Evolutionary conservation across 2,329 filamentous ascomycete genomes (phyloP).

Genomic region (Cladosporium sp.): DNA sequence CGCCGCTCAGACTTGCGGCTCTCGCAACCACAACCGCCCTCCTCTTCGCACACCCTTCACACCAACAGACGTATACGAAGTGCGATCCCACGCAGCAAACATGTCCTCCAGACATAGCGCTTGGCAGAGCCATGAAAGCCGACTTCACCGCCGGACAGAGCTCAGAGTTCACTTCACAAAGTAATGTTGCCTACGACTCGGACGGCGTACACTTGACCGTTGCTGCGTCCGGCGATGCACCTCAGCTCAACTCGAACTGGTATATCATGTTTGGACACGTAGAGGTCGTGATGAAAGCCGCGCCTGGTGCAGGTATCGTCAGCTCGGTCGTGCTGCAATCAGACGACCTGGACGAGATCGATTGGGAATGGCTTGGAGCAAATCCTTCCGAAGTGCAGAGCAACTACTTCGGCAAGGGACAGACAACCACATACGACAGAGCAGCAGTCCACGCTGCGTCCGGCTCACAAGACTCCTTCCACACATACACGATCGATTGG

Average conservation of each 20-base stretch:
- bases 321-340: slow-evolving; percentile 89
- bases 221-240: slow-evolving; percentile 71
- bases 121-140: slow-evolving; percentile 76
- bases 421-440: slow-evolving; percentile 79
- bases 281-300: slow-evolving; percentile 78
- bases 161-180: slow-evolving; percentile 69
- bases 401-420: slow-evolving; percentile 95
- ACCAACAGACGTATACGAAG: slow-evolving; percentile 51
- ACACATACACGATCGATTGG: slow-evolving; percentile 92
- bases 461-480: slow-evolving; percentile 68
- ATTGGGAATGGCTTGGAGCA: slow-evolving; percentile 91
- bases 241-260: slow-evolving; percentile 83
- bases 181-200: slow-evolving; percentile 66
- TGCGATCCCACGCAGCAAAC: slow-evolving; percentile 53
- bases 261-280: slow-evolving; percentile 99
- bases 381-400: slow-evolving; percentile 76
- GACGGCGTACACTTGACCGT: slow-evolving; percentile 83
- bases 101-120: slow-evolving; percentile 73
- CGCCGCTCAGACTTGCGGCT: slow-evolving; percentile 33
- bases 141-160: slow-evolving; percentile 78
- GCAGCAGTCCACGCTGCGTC: slow-evolving; percentile 70
- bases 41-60: slow-evolving; percentile 35
- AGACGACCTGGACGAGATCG: slow-evolving; percentile 90
- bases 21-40: slow-evolving; percentile 35
- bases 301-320: slow-evolving; percentile 86